phyloP scores from a whole-genome alignment of 148 eudicot genomes.

The Simmondsia chinensis region DNA sequence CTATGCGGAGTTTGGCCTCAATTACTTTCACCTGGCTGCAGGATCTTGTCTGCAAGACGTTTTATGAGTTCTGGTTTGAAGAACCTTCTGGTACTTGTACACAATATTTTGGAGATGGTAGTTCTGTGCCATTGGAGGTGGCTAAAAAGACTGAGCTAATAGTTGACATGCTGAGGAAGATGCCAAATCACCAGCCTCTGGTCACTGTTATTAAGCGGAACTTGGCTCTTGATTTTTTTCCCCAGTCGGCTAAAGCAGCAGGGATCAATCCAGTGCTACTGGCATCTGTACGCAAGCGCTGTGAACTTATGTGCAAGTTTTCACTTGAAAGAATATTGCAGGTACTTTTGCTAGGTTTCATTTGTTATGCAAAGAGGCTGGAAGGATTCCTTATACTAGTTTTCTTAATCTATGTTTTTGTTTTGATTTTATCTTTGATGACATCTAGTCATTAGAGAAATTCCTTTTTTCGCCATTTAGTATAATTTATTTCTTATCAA shows the following conservation, averaged over 20 bases:
- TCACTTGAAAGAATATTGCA: constrained; percentile 82
- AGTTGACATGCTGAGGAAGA: constrained; percentile 80
- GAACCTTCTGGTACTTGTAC: constrained; percentile 61
- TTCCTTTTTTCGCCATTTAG: too few species aligned
- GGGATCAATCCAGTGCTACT: constrained; percentile 68
- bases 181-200: constrained; percentile 81
- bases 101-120: constrained; percentile 57
- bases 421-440: too few species aligned
- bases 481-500: too few species aligned
- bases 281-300: constrained; percentile 89
- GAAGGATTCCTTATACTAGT: too few species aligned
- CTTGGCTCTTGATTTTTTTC: constrained; percentile 89
- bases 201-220: constrained; percentile 78
- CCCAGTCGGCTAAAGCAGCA: constrained; percentile 81
- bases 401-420: too few species aligned
- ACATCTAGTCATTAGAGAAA: too few species aligned
- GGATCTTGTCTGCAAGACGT: constrained; percentile 99
- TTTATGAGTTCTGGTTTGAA: constrained; percentile 99
- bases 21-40: constrained; percentile 20
- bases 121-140: constrained; percentile 90
- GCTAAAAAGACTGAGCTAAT: constrained; percentile 94
- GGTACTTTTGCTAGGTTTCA: constrained; percentile 48
- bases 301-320: constrained; percentile 96
- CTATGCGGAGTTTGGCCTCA: too few species aligned
- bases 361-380: too few species aligned